Conservation (phyloP, 163 green algal species). For the Botryococcus braunii region DNA sequence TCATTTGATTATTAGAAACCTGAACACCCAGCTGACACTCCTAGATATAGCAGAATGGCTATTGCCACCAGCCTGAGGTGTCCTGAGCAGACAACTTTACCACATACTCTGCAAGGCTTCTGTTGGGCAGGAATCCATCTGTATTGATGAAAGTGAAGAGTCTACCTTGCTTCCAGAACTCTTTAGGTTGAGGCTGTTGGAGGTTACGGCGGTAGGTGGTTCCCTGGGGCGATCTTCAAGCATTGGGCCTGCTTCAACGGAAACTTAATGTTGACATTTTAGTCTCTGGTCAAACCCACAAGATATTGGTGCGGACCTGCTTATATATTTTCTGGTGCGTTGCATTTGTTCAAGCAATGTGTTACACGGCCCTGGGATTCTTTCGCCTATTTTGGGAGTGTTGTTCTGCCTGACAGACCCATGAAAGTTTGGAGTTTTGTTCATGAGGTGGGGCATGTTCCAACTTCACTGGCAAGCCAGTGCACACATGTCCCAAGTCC, state of each 20-base stretch:
- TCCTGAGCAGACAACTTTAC: no score
- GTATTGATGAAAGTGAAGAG: no score
- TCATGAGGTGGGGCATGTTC: background rate
- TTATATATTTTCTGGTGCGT: background rate
- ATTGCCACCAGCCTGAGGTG: no score
- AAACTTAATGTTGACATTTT: constrained; percentile 86
- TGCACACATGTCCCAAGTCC: background rate
- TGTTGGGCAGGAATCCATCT: no score
- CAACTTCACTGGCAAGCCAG: background rate
- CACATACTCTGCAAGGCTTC: no score
- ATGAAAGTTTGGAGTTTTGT: background rate
- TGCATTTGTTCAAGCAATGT: background rate
- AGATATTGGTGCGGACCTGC: constrained; percentile 51
- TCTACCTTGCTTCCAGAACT: no score
- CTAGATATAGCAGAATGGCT: no score
- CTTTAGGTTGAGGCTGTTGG: no score
- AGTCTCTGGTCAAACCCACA: constrained; percentile 82
- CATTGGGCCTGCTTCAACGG: constrained; percentile 68
- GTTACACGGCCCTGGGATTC: background rate
- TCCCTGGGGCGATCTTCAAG: constrained; percentile 69
- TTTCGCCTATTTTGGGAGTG: no score
- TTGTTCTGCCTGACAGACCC: background rate
- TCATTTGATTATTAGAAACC: no score
- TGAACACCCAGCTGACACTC: no score
- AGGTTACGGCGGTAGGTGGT: no score